Conservation (phyloP, 2,329 filamentous ascomycete species). For the Ophiocordyceps camponoti-floridani region DNA sequence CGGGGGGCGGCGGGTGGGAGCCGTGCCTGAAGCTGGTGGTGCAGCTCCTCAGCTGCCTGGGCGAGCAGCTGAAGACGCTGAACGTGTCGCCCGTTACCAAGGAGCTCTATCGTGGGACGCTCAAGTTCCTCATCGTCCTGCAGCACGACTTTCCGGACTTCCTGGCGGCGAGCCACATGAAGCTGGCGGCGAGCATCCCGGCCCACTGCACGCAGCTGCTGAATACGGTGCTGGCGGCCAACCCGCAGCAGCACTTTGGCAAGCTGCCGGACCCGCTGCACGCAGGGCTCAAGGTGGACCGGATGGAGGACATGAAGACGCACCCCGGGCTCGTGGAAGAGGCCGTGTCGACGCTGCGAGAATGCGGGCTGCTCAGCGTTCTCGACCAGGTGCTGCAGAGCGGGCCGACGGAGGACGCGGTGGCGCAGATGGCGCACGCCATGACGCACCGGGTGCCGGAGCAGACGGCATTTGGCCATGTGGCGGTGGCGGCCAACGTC, state of each 20-base stretch:
- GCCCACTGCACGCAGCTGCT: slow-evolving; percentile 73
- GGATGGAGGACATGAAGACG: slow-evolving; percentile 55
- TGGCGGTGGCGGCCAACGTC: slow-evolving; percentile 50
- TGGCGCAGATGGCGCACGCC: slow-evolving; percentile 60
- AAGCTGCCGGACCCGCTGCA: slow-evolving; percentile 41
- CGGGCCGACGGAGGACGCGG: slow-evolving; percentile 51
- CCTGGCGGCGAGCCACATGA: slow-evolving; percentile 69
- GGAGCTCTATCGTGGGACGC: slow-evolving; percentile 67
- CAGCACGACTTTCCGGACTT: slow-evolving; percentile 95
- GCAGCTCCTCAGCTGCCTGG: slow-evolving; percentile 54
- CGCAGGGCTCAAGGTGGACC: slow-evolving; percentile 57
- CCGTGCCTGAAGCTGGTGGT: slow-evolving; percentile 57
- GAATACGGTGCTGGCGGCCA: slow-evolving; percentile 74
- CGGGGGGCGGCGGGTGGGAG: slow-evolving; percentile 55
- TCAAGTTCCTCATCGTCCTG: slow-evolving; percentile 69
- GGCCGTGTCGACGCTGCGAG: slow-evolving; percentile 33
- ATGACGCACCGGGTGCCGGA: slow-evolving; percentile 42
- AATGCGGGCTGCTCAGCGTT: slow-evolving; percentile 38
- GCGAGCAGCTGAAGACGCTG: slow-evolving; percentile 60
- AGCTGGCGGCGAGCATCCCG: slow-evolving; percentile 65
- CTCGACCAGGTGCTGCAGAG: slow-evolving; percentile 38
- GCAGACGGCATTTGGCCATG: slow-evolving; percentile 46
- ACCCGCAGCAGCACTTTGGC: slow-evolving; percentile 43
- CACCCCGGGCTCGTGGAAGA: slow-evolving; percentile 49
- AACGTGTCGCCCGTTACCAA: slow-evolving; percentile 53